Base-by-base conservation (phyloP, 768 basidiomycete species). In the Mycena belliarum region DNA sequence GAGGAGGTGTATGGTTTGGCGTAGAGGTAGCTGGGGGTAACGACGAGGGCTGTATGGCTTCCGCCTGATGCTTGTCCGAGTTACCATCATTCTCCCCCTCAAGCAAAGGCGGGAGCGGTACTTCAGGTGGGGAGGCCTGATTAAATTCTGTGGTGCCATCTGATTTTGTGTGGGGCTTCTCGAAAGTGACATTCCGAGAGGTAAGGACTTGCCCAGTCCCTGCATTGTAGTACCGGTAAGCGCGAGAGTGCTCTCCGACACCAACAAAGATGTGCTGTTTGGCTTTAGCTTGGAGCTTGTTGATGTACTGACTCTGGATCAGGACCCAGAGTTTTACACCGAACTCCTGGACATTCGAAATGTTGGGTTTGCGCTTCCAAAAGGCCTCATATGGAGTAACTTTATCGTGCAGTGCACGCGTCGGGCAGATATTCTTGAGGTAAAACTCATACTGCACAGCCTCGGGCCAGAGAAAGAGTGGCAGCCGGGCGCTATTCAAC, bases 381-480 rank as follows among this genome's bases (percentile, higher is more conserved):
- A 46, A 46, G 5, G 26, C 45, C 29, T 29, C 45, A 18, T 46
- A 32, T 1, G 28, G 45, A 6, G 28, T 46, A 9, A 29, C 11
- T 16, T 46, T 29, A 8, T 29, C 28, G 11, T 18, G 7, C 1
- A 46, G 26, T 1, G 45, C 28, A 4, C 2, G 11, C 23, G 29
- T 45, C 2, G 40, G 59, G 38, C 45, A 55, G 12, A 44, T 12
- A 43, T 73, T 73, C 5, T 55, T 35, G 3, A 73, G 35, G 38
- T 71, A 72, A 12, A 33, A 53, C 1, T 64, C 69, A 43, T 72
- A 64, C 0, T 6, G 11, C 5, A 67, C 52, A 0, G 67, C 71
- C 14, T 70, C 61, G 0, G 65, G 62, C 69, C 73, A 74, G 12
- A 70, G 62, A 18, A 38, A 59, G 12, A 58, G 42, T 4, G 69